phyloP scores from a whole-genome alignment of 2,329 filamentous ascomycete genomes.

The Reticulascus tulasneorum region DNA sequence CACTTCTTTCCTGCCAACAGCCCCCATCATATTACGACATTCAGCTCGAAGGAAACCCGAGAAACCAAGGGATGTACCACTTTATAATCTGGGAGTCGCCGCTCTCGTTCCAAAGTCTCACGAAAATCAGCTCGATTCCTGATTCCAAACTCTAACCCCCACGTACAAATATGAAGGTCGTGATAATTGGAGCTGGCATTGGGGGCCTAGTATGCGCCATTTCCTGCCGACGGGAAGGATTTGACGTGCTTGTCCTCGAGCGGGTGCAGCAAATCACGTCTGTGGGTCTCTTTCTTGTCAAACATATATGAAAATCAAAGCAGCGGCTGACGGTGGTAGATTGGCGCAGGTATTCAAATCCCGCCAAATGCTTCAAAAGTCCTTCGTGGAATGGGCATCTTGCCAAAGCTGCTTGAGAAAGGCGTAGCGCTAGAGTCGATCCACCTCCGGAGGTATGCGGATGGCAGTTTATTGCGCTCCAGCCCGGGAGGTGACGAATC shows the following conservation, averaged over 20 bases:
- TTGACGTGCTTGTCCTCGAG: conserved; percentile 13
- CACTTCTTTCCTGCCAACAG: too few relatives aligned
- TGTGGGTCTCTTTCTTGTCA: background rate
- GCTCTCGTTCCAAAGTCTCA: too few relatives aligned
- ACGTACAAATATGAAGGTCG: conserved; percentile 3
- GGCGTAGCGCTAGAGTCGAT: background rate
- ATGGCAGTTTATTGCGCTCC: conserved; percentile 3
- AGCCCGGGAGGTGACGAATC: too few relatives aligned
- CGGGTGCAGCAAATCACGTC: conserved; percentile 5
- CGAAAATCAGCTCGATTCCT: too few relatives aligned
- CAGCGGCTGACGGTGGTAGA: background rate
- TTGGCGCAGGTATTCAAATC: conserved; percentile 9
- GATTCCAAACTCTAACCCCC: too few relatives aligned
- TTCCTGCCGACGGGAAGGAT: conserved; percentile 3
- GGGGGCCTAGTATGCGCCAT: conserved; percentile 13
- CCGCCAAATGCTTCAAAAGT: conserved; percentile 7
- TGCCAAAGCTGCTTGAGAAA: conserved; percentile 1
- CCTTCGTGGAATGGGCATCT: conserved; percentile 6
- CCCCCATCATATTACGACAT: too few relatives aligned
- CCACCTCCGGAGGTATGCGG: conserved; percentile 3
- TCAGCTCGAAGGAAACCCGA: too few relatives aligned
- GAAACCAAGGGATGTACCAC: too few relatives aligned
- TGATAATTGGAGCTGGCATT: conserved; percentile 9
- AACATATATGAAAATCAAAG: too few relatives aligned
- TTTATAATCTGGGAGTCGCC: too few relatives aligned